Base-by-base conservation (phyloP, 441 rosid species). In the Breynia disticha region DNA sequence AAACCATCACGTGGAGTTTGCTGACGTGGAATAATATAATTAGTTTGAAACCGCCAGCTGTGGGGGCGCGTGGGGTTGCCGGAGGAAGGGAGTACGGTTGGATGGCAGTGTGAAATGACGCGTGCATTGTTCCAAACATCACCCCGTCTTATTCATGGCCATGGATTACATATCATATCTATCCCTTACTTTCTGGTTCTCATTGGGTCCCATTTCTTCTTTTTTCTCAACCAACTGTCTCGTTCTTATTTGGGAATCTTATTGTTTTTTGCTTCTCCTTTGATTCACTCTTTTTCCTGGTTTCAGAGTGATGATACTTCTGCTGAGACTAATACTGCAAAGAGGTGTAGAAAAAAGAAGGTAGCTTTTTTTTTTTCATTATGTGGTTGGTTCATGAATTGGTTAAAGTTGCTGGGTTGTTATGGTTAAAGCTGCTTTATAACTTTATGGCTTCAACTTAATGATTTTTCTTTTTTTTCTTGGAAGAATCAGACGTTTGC, bases 261-360 rank as follows among this genome's bases (percentile, higher is more conserved):
- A 2, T 39, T 11, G n/a, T 13, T 66, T 19, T 22, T 15, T 9
- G 14, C 4, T 16, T 54, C 11, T 14, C 12, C 5, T 9, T 9
- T 57, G 52, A 46, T 37, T 49, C 12, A 19, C 12, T 52, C 15
- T 41, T 9, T 24, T 11, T 21, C 11, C 1, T 59, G 47, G 32
- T 53, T 64, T 51, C 75, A 84, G 94, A 74, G 55, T 16, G 38
- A 48, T 57, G 8, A 28, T 28, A 69, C 47, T 7, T 24, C 67
- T 16, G 70, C 62, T 50, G 94, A 79, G 67, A 68, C 71, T 48
- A 62, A 60, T 4, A 43, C 61, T 9, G 39, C 67, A 19, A 76
- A 77, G 70, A 83, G 79, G 61, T 65, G 76, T 19, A 79, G 74
- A 77, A 80, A 49, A 56, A 86, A 67, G 72, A 89, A 82, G 93